Percentiles rank a stretch among this genome's conserved stretches.
phyloP scores from a whole-genome alignment of 2,329 filamentous ascomycete genomes.

The Sarocladium oryzae region DNA sequence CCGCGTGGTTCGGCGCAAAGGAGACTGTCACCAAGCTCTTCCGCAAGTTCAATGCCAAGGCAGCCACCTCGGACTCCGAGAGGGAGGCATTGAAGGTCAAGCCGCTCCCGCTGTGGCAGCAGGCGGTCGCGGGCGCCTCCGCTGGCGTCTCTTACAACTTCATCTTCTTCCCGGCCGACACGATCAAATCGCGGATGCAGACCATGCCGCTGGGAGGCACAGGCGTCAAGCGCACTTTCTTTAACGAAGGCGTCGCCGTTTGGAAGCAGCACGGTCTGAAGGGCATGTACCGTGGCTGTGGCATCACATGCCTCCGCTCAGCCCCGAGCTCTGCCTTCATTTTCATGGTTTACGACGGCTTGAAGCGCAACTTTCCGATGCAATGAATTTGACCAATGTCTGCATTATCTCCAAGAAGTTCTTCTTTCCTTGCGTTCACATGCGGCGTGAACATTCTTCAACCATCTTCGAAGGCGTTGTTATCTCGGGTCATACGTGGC shows the following conservation, averaged over 20 bases:
- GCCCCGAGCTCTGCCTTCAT: slow-evolving; percentile 98
- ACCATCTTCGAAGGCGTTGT: no score
- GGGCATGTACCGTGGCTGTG: slow-evolving; percentile 88
- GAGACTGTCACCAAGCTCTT: slow-evolving; percentile 72
- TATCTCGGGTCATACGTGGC: no score
- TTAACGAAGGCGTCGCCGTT: slow-evolving; percentile 62
- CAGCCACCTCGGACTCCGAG: slow-evolving; percentile 31
- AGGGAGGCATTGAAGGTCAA: slow-evolving; percentile 36
- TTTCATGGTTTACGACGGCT: slow-evolving; percentile 86
- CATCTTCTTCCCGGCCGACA: slow-evolving; percentile 93
- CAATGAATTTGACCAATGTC: slow-evolving; percentile 19
- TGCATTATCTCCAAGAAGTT: no score
- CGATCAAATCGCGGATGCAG: slow-evolving; percentile 95
- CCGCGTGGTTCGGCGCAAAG: slow-evolving; percentile 92
- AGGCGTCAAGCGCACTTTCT: slow-evolving; percentile 59
- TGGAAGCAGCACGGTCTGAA: slow-evolving; percentile 77
- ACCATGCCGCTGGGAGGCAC: slow-evolving; percentile 64
- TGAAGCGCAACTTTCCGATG: slow-evolving; percentile 63
- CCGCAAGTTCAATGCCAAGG: slow-evolving; percentile 46
- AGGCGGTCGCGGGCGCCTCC: slow-evolving; percentile 77
- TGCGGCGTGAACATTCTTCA: no score
- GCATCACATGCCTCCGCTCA: slow-evolving; percentile 81
- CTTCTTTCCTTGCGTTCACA: no score
- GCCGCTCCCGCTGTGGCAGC: slow-evolving; percentile 73
- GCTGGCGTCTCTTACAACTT: slow-evolving; percentile 97